Evolutionary conservation across 768 basidiomycete species (phyloP), one percentile per base, ranked within the genome.

Genomic region (Collybiopsis luxurians): DNA sequence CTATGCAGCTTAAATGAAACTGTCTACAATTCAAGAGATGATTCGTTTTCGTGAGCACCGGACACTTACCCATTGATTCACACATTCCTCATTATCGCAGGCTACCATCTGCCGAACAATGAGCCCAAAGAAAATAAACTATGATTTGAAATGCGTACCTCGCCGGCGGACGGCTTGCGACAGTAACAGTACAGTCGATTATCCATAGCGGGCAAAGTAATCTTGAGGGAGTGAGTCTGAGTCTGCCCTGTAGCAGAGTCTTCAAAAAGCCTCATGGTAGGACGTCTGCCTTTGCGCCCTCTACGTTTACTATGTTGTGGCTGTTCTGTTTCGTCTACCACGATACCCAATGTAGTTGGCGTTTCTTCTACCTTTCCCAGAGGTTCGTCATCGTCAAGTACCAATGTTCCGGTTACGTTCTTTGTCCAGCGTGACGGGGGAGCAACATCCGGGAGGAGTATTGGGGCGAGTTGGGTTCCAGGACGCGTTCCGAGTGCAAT

Each of bases 101-200:
- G 54, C 54, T 12, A 55, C 45, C 54, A 55, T 55, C 54, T 55
- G 23, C 3, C 17, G 11, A 23, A 45, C 6, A 15, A 3, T 38
- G 24, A 55, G 40, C 21, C 4, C 4, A 34, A 10, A 31, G 5
- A 23, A 27, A 17, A 5, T 31, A 4, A 6, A 11, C 34, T 5
- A 19, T 0, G 2, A 9, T 10, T 15, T 31, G 23, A 19, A 13
- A 28, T 56, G 72, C 84, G 59, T 64, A 89, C 89, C 70, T 88
- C 85, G 63, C 93, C 94, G 66, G 83, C 93, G 19, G 88, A 91
- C 30, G 85, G 82, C 59, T 86, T 79, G 61, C 89, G 78, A 70
- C 94, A 96, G 66, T 85, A 87, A 69, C 94, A 96, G 69, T 91
- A 97, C 85, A 58, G 75, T 75, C 31, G 78, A 74, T 61, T 82